phyloP scores from a whole-genome alignment of 2,329 filamentous ascomycete genomes.

The Nannizziopsis arthrosporioides region DNA sequence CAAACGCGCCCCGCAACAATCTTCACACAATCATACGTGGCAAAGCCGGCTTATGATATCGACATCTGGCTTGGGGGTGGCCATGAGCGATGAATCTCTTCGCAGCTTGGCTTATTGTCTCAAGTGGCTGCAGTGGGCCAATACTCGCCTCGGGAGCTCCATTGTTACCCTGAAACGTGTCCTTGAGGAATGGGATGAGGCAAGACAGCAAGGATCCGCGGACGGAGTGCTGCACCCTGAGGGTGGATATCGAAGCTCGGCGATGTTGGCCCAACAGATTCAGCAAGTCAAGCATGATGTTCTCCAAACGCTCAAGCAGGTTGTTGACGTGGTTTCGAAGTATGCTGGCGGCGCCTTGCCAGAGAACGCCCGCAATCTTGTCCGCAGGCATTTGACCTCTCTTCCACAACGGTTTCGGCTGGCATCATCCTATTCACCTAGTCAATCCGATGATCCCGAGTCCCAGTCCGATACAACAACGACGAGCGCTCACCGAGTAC shows the following conservation, averaged over 20 bases:
- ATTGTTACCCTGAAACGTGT: constrained; percentile 63
- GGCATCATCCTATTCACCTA: constrained; percentile 44
- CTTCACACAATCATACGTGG: constrained; percentile 44
- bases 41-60: constrained; percentile 77
- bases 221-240: constrained; percentile 18
- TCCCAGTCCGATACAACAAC: constrained; percentile 36
- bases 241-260: constrained; percentile 22
- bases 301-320: constrained; percentile 65
- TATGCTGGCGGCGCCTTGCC: constrained; percentile 87
- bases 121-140: constrained; percentile 66
- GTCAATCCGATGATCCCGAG: constrained; percentile 24
- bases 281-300: constrained; percentile 57
- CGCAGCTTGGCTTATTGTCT: constrained; percentile 76
- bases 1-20: constrained; percentile 18
- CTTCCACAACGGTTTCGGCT: constrained; percentile 72
- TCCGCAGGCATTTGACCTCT: constrained; percentile 71
- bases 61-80: constrained; percentile 79
- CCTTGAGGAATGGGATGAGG: constrained; percentile 65
- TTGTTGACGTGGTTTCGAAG: constrained; percentile 73
- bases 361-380: constrained; percentile 72
- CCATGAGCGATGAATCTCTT: constrained; percentile 80
- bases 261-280: constrained; percentile 47
- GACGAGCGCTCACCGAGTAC: constrained; percentile 57
- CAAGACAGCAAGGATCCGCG: constrained; percentile 16
- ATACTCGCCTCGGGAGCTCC: constrained; percentile 64